A percentile compares a stretch with the other conserved stretches of the same genome.
Evolutionary conservation across 2,329 filamentous ascomycete genomes (phyloP).

Genomic region (Fusarium domesticum): DNA sequence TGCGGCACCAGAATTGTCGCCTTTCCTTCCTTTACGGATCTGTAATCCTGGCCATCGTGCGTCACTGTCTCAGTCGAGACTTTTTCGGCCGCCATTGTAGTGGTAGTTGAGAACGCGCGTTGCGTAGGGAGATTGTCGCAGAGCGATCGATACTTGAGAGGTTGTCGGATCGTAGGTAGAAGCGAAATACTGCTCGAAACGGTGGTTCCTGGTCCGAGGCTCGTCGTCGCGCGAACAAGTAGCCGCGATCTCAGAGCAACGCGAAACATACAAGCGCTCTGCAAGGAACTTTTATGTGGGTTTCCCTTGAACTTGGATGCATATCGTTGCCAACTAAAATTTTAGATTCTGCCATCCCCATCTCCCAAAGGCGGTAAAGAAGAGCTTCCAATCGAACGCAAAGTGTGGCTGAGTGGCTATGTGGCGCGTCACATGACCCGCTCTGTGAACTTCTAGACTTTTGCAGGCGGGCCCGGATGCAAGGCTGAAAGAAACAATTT

Average conservation of each 20-base stretch:
- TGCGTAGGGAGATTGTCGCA: slow-evolving; percentile 5
- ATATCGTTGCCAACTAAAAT: not conserved
- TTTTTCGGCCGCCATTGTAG: slow-evolving; percentile 21
- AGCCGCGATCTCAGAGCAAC: slow-evolving; percentile 14
- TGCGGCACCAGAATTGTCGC: slow-evolving; percentile 56
- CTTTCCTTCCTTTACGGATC: slow-evolving; percentile 53
- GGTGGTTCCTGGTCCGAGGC: slow-evolving; percentile 1
- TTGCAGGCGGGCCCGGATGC: slow-evolving; percentile 22
- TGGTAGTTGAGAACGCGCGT: slow-evolving; percentile 18
- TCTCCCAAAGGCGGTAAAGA: not conserved
- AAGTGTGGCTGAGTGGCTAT: slow-evolving; percentile 1
- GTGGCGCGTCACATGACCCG: slow-evolving; percentile 27
- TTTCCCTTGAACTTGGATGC: not conserved
- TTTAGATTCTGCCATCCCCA: not conserved
- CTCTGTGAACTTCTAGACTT: slow-evolving; percentile 16
- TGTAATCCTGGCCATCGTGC: slow-evolving; percentile 48
- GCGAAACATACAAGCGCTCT: slow-evolving; percentile 20
- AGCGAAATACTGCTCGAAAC: slow-evolving; percentile 1
- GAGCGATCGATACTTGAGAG: slow-evolving; percentile 2
- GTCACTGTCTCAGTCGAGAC: slow-evolving; percentile 26
- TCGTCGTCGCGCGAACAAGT: slow-evolving; percentile 15
- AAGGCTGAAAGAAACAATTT: slow-evolving; percentile 32
- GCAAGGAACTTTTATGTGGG: not conserved
- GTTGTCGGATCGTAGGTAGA: not conserved
- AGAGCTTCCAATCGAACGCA: not conserved